Base-by-base conservation (phyloP, 2,329 filamentous ascomycete species). In the Nannizziopsis barbatae region DNA sequence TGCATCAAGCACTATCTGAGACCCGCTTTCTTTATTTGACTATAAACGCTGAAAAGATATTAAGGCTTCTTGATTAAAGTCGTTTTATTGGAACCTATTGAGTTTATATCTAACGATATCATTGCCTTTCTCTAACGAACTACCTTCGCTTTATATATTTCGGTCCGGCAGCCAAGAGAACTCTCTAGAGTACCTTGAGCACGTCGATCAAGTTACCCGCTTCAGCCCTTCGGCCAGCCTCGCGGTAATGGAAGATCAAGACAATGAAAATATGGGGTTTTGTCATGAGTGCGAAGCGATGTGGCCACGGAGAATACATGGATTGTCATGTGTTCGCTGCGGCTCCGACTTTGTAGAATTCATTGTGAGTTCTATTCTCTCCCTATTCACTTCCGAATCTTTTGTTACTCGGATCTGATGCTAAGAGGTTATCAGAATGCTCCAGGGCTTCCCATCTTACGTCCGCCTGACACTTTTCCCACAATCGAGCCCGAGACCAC, bases 261-360 rank as follows among this genome's bases (percentile, higher is more conserved):
- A 54, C 20, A 39, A 50, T 32, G 45, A 56, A 38, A 45, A 68
- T 53, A 73, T 79, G 54, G 82, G 95, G 47, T 93, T 77, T 65
- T 98, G 92, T 66, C 87, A 96, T 66, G 70, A 75, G 52, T 96
- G 92, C 69, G 65, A 75, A 45, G 70, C 84, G 54, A 83, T 95
- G 64, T 96, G 88, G 87, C 86, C 83, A 60, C 73, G 79, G 51
- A 78, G 86, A 51, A 76, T 84, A 54, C 73, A 76, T 55, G 81
- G 75, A 20, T 68, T 94, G 53, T 70, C 69, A 12, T 98, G 92
- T 62, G 87, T 88, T 12, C 65, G 70, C n/a, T 98, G 92, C 62
- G 63, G 74, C 3, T 80, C 80, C 33, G 86, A 94, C 15, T 81
- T 86, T 56, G 86, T 80, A 12, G 89, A 98, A 69, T 43, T 49